Evolutionary conservation across 2,329 filamentous ascomycete species (phyloP).

Genomic region (Lachnellula willkommii): DNA sequence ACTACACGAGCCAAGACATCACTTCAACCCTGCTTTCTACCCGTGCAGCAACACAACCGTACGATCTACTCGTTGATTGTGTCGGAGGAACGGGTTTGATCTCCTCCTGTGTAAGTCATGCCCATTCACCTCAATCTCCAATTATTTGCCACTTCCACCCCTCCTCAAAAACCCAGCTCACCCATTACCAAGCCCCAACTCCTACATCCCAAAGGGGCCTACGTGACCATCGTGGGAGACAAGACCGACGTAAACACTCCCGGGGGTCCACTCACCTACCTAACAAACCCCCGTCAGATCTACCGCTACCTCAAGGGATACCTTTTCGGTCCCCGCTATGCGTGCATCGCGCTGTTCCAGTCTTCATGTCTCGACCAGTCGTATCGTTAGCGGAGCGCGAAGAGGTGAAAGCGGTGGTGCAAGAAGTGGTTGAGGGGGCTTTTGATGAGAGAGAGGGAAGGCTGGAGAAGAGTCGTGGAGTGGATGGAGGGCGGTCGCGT

Average conservation of each 20-base stretch:
- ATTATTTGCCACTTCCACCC: background rate
- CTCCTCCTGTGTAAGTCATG: conserved; percentile 17
- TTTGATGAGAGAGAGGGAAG: conserved; percentile 23
- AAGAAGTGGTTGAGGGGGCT: conserved; percentile 19
- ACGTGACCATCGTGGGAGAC: conserved; percentile 30
- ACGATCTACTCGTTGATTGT: conserved; percentile 27
- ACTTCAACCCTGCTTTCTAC: conserved; percentile 12
- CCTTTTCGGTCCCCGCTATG: conserved; percentile 28
- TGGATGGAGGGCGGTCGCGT: conserved; percentile 18
- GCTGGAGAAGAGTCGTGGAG: conserved; percentile 18
- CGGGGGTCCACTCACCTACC: conserved; percentile 26
- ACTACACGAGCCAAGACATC: conserved; percentile 25
- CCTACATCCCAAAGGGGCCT: conserved; percentile 23
- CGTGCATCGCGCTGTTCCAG: conserved; percentile 15
- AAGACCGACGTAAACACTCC: conserved; percentile 22
- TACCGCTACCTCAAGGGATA: conserved; percentile 26
- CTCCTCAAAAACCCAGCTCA: conserved; percentile 3
- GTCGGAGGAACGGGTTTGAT: conserved; percentile 34
- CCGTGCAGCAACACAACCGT: conserved; percentile 5
- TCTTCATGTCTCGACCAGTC: conserved; percentile 18
- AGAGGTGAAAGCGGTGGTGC: conserved; percentile 17
- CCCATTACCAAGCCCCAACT: conserved; percentile 17
- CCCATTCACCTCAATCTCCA: background rate
- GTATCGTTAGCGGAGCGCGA: conserved; percentile 17
- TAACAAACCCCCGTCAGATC: conserved; percentile 23